Evolutionary conservation across 345 rosid genomes (phyloP).

Genomic region (Populus davidiana): DNA sequence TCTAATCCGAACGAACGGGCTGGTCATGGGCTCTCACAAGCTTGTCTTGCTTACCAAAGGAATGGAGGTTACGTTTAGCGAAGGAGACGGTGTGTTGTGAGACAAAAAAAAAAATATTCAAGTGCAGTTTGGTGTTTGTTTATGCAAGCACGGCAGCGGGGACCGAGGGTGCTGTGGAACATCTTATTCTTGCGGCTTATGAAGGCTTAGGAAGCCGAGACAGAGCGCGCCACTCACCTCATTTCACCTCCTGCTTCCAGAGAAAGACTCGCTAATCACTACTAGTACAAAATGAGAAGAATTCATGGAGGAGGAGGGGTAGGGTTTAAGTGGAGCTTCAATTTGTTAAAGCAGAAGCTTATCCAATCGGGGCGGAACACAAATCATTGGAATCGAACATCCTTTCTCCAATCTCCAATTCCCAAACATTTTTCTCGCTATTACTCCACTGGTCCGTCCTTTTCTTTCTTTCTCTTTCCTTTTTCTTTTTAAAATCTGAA

Average conservation of each 20-base stretch:
- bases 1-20: too few species aligned
- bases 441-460: constrained; percentile 42
- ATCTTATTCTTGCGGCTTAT: background rate
- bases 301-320: constrained; percentile 29
- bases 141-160: too few species aligned
- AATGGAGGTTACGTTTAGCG: too few species aligned
- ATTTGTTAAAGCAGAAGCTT: constrained; percentile 23
- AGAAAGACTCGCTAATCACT: background rate
- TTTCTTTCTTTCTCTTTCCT: background rate
- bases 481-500: background rate
- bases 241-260: background rate
- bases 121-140: background rate
- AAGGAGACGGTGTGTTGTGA: too few species aligned
- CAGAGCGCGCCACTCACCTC: background rate
- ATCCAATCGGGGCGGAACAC: constrained; percentile 21
- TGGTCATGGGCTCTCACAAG: too few species aligned
- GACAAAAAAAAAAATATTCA: too few species aligned
- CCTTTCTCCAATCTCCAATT: constrained; percentile 21
- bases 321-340: constrained; percentile 4
- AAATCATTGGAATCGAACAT: constrained; percentile 7
- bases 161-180: background rate
- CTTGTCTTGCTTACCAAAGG: too few species aligned
- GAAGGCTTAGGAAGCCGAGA: background rate
- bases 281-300: background rate
- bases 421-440: constrained; percentile 23